Percentiles rank a stretch among this genome's conserved stretches.
These are phyloP conservation scores for Verticillium klebahnii DNA, from an alignment of 2,329 filamentous ascomycete genomes.

Conservation along the genomic window DNA sequence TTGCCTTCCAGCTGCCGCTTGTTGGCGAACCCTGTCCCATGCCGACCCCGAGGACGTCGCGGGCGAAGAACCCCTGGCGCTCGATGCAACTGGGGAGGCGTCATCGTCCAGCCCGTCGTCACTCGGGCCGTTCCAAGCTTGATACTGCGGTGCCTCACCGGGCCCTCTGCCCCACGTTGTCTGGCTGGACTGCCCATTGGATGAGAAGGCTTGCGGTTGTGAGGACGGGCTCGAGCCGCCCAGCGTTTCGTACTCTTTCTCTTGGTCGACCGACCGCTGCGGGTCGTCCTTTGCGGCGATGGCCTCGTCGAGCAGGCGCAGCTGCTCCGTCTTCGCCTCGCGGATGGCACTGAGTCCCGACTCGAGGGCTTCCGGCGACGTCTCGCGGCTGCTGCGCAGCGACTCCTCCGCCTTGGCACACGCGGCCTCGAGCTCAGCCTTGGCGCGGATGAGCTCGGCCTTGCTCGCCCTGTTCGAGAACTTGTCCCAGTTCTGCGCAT, in stretches of 20 bases:
- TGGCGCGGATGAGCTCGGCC: not conserved
- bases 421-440: not conserved
- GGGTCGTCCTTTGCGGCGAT: not conserved
- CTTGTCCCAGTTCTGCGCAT: not conserved
- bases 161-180: not conserved
- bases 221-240: not conserved
- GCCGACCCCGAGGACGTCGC: constrained; percentile 23
- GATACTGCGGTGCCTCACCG: not conserved
- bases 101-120: constrained; percentile 27
- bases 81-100: constrained; percentile 36
- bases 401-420: not conserved
- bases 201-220: not conserved
- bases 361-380: not conserved
- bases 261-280: not conserved
- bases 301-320: not conserved
- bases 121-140: not conserved
- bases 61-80: constrained; percentile 17
- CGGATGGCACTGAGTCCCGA: not conserved
- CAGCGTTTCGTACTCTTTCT: not conserved
- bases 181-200: not conserved
- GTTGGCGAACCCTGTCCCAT: constrained; percentile 41
- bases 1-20: constrained; percentile 16
- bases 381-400: not conserved
- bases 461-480: not conserved
- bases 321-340: not conserved